Percentiles rank a stretch among this genome's conserved stretches.
Conservation (phyloP, 2,329 filamentous ascomycete genomes). For the Amauroascus niger region DNA sequence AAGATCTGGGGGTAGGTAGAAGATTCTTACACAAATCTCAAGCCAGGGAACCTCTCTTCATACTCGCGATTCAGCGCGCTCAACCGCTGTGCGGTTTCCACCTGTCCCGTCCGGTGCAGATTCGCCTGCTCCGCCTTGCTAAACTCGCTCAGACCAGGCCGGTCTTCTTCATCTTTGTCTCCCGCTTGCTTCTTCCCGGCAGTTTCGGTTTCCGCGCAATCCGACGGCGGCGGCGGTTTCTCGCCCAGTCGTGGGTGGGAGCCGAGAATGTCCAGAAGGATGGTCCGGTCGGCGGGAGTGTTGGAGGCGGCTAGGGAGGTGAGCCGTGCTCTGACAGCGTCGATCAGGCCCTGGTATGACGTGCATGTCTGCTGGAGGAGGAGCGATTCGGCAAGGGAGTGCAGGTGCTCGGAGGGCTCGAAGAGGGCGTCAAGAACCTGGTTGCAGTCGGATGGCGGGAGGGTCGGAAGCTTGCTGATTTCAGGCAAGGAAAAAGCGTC, state of each 20-base stretch:
- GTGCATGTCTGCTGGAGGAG: constrained; percentile 49
- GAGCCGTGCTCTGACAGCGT: constrained; percentile 55
- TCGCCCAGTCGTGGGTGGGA: constrained; percentile 77
- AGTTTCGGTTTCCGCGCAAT: constrained; percentile 22
- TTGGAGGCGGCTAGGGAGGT: constrained; percentile 47
- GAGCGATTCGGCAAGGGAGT: constrained; percentile 59
- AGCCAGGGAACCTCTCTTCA: constrained; percentile 66
- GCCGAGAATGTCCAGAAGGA: constrained; percentile 62
- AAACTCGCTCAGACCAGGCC: constrained; percentile 53
- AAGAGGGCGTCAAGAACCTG: constrained; percentile 66
- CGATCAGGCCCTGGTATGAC: constrained; percentile 61
- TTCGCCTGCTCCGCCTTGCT: constrained; percentile 75
- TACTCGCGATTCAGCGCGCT: constrained; percentile 63
- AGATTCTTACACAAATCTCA: constrained; percentile 60
- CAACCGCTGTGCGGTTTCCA: constrained; percentile 42
- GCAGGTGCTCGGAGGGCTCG: constrained; percentile 67
- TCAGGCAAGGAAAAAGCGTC: constrained; percentile 2
- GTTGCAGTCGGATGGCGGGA: constrained; percentile 8
- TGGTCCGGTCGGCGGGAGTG: constrained; percentile 42
- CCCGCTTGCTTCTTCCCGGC: constrained; percentile 56
- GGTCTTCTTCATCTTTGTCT: too few species aligned
- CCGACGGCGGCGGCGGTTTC: constrained; percentile 30
- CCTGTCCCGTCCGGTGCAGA: constrained; percentile 34
- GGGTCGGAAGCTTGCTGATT: constrained; percentile 13
- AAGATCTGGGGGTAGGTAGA: too few species aligned